Percentiles rank a stretch among this genome's conserved stretches.
These are phyloP conservation scores for Marasmius sp. DNA, from an alignment of 1,284 basidiomycete species.

Conservation along the genomic window DNA sequence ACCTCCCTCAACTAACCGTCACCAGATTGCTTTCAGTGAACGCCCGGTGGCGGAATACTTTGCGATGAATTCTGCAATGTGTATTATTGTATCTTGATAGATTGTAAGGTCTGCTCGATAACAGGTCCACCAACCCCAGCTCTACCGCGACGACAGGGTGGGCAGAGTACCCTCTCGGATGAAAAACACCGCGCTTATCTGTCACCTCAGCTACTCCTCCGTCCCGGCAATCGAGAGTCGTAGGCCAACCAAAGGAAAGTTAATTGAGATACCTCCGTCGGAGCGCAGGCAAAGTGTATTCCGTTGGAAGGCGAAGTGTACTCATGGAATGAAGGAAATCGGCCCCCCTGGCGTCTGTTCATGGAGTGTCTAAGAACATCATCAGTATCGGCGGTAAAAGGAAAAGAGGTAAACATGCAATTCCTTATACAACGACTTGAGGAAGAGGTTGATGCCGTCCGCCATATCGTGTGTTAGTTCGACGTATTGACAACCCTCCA, in stretches of 20 bases:
- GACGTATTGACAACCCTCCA: constrained; percentile 31
- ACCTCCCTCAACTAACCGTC: constrained; percentile 60
- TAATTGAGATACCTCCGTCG: too few relatives aligned
- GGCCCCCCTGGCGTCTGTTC: constrained; percentile 33
- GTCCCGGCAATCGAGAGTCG: too few relatives aligned
- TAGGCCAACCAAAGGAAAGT: too few relatives aligned
- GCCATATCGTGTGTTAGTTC: constrained; percentile 31
- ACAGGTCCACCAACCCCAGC: constrained; percentile 51
- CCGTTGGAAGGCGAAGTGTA: constrained; percentile 38
- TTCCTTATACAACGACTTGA: constrained; percentile 14
- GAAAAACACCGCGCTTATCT: constrained; percentile 44
- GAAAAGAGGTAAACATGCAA: constrained; percentile 22
- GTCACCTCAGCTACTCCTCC: constrained; percentile 36
- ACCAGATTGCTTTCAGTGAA: constrained; percentile 62
- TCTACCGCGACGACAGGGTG: constrained; percentile 67
- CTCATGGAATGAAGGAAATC: constrained; percentile 53
- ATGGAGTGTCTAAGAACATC: constrained; percentile 16
- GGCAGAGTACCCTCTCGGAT: constrained; percentile 45
- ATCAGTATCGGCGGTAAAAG: not conserved
- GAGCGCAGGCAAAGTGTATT: too few relatives aligned
- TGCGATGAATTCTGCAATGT: constrained; percentile 56
- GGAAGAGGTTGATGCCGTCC: constrained; percentile 30
- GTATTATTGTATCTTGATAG: constrained; percentile 29
- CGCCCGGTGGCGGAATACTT: constrained; percentile 65
- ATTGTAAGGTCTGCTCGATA: constrained; percentile 71